Percentiles rank a stretch among this genome's conserved stretches.
These are phyloP conservation scores for Collybia sp. DNA, from an alignment of 768 basidiomycete genomes.

Conservation along the genomic window DNA sequence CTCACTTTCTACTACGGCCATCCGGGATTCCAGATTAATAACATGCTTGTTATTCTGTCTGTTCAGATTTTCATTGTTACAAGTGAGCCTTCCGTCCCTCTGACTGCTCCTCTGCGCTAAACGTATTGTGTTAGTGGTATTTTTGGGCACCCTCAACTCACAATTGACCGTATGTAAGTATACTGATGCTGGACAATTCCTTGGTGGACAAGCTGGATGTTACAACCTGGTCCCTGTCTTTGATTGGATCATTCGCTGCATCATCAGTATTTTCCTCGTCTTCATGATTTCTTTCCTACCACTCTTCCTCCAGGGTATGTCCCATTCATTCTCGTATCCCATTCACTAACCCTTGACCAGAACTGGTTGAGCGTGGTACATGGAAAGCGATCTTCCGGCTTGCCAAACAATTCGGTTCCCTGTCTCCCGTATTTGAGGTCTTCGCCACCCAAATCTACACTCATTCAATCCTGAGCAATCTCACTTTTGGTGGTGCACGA, in stretches of 20 bases:
- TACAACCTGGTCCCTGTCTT: slow-evolving; percentile 94
- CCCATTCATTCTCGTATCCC: not conserved
- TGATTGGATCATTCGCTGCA: slow-evolving; percentile 93
- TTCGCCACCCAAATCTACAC: slow-evolving; percentile 98
- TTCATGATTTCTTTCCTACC: slow-evolving; percentile 97
- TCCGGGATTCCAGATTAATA: slow-evolving; percentile 99
- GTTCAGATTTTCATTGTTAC: slow-evolving; percentile 94
- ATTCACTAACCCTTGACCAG: slow-evolving; percentile 35
- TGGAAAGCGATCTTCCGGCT: slow-evolving; percentile 88
- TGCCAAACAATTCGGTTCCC: slow-evolving; percentile 88
- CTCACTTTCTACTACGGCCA: slow-evolving; percentile 99
- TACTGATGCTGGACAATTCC: slow-evolving; percentile 61
- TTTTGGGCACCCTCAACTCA: slow-evolving; percentile 88
- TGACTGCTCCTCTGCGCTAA: not conserved
- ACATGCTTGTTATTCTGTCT: slow-evolving; percentile 96
- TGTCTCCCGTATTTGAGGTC: slow-evolving; percentile 95
- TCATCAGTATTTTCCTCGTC: slow-evolving; percentile 97
- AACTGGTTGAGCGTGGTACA: slow-evolving; percentile 94
- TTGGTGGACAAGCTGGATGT: slow-evolving; percentile 81
- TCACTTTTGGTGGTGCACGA: slow-evolving; percentile 96
- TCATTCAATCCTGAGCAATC: slow-evolving; percentile 93
- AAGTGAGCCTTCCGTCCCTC: slow-evolving; percentile 43
- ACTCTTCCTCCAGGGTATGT: slow-evolving; percentile 87
- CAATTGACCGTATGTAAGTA: slow-evolving; percentile 79
- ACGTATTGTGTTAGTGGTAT: slow-evolving; percentile 61